Evolutionary conservation across 139 green algal genomes (phyloP), one percentile per base, ranked within the genome.

Genomic region (Coelastrella sp.): DNA sequence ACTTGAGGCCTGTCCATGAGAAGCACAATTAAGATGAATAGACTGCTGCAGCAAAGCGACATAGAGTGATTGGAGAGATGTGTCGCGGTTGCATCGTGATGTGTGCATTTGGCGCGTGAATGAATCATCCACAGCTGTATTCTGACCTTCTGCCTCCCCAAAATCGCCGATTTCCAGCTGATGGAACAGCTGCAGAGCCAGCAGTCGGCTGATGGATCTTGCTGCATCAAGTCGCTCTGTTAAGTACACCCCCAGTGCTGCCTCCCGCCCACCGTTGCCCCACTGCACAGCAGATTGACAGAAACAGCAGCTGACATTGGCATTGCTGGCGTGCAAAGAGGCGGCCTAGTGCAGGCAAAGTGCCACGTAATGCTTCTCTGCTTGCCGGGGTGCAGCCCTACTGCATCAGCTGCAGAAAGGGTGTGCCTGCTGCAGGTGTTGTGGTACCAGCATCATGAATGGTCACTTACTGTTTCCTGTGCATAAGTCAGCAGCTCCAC

Each of bases 401-500:
- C 35, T 49, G 35, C 35, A 3, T 49, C 35, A 3, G 35, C 35
- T 5, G 35, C 3, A 49, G 1, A 49, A 49, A 49, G 35, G 35
- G 35, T 49, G 35, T 72, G 12, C 12, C 75, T n/a, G 75, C 75
- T 59, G 75, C 75, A 24, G 75, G 25, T 59, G 75, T 8, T 59
- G 75, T 11, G 8, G 75, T 9, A 68, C 1, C 56, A 49, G 79
- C 79, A 56, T 49, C 49, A 49, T 49, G 49, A 0, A n/a, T 20
- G 10, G 70, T n/a, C 10, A 20, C 94, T 25, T 76, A 97, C 95
- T 94, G 96, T 94, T 24, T 96, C 91, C 24, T 94, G 84, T 4
- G 93, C 95, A 17, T 87, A 84, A 20, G 94, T 89, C 56, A 98
- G 92, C 65, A 93, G 94, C 87, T 95, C 90, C 85, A 96, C 91